These are phyloP conservation scores for Lachancea waltii DNA, from an alignment of 805 yeast species.

Conservation along the genomic window DNA sequence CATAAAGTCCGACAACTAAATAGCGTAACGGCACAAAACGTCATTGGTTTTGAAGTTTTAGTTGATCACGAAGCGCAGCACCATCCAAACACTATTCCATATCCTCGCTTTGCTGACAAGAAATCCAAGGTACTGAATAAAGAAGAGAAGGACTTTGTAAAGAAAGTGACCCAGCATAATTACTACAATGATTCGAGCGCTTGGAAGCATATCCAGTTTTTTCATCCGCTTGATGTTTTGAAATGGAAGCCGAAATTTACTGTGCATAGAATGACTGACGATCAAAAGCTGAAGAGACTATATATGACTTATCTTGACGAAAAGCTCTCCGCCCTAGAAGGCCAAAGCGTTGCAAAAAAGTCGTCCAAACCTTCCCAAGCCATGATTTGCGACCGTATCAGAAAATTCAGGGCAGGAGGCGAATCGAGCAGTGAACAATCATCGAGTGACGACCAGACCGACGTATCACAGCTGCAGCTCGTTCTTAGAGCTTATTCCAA, in stretches of 20 bases:
- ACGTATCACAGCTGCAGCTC: conserved; percentile 12
- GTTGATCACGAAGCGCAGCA: conserved; percentile 35
- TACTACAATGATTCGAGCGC: conserved; percentile 14
- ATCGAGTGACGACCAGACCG: background rate
- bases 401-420: conserved; percentile 7
- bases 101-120: conserved; percentile 20
- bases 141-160: conserved; percentile 43
- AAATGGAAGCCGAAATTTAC: conserved; percentile 33
- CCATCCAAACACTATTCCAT: conserved; percentile 14
- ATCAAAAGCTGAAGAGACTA: conserved; percentile 12
- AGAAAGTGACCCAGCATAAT: conserved; percentile 29
- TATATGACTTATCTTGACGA: conserved; percentile 23
- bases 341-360: conserved; percentile 16
- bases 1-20: conserved; percentile 14
- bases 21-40: conserved; percentile 15
- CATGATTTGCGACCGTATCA: conserved; percentile 12
- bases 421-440: background rate
- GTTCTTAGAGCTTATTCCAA: conserved; percentile 23
- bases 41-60: conserved; percentile 36
- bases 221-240: conserved; percentile 24
- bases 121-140: conserved; percentile 26
- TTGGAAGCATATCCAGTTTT: conserved; percentile 24
- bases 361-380: conserved; percentile 7
- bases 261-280: conserved; percentile 22
- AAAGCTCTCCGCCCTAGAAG: conserved; percentile 22